A percentile compares a stretch with the other conserved stretches of the same genome.
Conservation (phyloP, 306 rosid species). For the Albizia julibrissin region DNA sequence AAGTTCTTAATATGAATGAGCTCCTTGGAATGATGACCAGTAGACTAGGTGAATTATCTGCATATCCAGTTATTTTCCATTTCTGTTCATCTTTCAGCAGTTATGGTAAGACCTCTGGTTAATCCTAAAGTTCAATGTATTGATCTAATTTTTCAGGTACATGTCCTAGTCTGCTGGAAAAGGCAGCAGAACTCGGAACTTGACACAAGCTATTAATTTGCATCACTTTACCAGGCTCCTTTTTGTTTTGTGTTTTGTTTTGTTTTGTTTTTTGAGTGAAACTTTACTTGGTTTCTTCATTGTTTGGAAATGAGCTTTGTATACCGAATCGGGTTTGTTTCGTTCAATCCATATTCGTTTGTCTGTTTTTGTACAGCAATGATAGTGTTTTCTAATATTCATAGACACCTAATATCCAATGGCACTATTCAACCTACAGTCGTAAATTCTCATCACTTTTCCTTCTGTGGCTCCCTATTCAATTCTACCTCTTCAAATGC, state of each 20-base stretch:
- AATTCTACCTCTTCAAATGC: too few species aligned
- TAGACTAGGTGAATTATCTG: constrained; percentile 36
- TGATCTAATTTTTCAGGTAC: constrained; percentile 30
- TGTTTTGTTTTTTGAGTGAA: too few species aligned
- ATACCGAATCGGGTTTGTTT: background rate
- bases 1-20: constrained; percentile 50
- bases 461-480: too few species aligned
- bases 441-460: too few species aligned
- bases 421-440: too few species aligned
- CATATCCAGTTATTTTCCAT: background rate
- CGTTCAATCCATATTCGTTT: constrained; percentile 21
- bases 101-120: background rate
- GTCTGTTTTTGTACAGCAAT: constrained; percentile 34
- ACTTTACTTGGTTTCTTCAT: background rate
- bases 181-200: constrained; percentile 23
- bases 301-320: background rate
- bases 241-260: too few species aligned
- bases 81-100: constrained; percentile 1
- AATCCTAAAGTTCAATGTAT: background rate
- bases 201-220: constrained; percentile 6
- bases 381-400: background rate
- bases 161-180: constrained; percentile 12
- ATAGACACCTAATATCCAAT: too few species aligned
- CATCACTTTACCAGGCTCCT: background rate
- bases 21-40: constrained; percentile 17